A percentile compares a stretch with the other conserved stretches of the same genome.
These are phyloP conservation scores for Bacterosira constricta DNA, from an alignment of 108 stramenopile species.

Conservation along the genomic window DNA sequence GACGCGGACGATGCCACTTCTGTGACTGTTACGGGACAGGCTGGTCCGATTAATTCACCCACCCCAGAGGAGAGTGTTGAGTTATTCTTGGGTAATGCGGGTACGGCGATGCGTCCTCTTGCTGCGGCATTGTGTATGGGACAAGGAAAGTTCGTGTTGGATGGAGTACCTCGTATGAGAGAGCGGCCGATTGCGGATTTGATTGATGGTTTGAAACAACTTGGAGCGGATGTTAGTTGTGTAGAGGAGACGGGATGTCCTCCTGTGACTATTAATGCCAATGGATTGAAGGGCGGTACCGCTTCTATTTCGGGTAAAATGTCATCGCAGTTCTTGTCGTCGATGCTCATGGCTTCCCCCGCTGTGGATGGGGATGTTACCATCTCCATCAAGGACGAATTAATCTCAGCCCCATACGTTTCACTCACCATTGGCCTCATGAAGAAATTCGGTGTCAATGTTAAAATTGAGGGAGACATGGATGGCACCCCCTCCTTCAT, in stretches of 20 bases:
- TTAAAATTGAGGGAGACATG: slow-evolving; percentile 77
- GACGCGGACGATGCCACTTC: slow-evolving; percentile 60
- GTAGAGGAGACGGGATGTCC: slow-evolving; percentile 92
- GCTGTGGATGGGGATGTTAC: slow-evolving; percentile 76
- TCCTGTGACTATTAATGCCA: slow-evolving; percentile 86
- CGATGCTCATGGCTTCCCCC: slow-evolving; percentile 95
- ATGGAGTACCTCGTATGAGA: slow-evolving; percentile 95
- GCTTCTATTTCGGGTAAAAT: slow-evolving; percentile 94
- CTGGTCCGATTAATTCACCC: slow-evolving; percentile 85
- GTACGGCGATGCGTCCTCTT: slow-evolving; percentile 96
- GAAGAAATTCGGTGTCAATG: slow-evolving; percentile 92
- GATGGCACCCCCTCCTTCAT: slow-evolving; percentile 72
- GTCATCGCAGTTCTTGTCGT: slow-evolving; percentile 96
- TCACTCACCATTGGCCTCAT: slow-evolving; percentile 95
- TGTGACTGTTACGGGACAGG: slow-evolving; percentile 80
- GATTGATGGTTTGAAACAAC: slow-evolving; percentile 89
- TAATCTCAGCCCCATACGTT: slow-evolving; percentile 96
- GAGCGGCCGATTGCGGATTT: slow-evolving; percentile 96
- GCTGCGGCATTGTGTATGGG: slow-evolving; percentile 92
- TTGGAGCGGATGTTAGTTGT: slow-evolving; percentile 93
- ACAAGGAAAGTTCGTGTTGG: slow-evolving; percentile 89
- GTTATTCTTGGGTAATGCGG: slow-evolving; percentile 95
- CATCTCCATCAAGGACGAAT: slow-evolving; percentile 93
- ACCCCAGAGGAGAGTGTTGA: slow-evolving; percentile 59
- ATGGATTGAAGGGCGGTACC: slow-evolving; percentile 61